phyloP scores from a whole-genome alignment of 2,329 filamentous ascomycete species.

The Immersiporthe knoxdaviesiana region DNA sequence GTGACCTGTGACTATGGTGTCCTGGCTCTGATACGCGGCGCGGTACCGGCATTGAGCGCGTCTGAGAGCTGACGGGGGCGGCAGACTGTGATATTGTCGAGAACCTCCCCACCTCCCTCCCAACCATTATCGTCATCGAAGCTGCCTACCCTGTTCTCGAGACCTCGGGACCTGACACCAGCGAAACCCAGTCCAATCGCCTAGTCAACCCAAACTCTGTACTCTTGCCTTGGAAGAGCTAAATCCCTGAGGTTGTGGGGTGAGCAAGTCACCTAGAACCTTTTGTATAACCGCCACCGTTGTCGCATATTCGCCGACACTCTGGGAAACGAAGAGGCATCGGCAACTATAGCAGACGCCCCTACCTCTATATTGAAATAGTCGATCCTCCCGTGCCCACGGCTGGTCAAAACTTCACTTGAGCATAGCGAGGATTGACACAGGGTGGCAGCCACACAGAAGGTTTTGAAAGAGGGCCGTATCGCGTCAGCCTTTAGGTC shows the following conservation, averaged over 20 bases:
- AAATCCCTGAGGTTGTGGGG: too few species aligned
- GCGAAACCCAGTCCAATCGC: too few species aligned
- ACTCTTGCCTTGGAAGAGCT: too few species aligned
- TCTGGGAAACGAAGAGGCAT: background rate
- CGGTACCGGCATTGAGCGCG: background rate
- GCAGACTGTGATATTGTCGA: background rate
- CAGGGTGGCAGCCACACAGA: too few species aligned
- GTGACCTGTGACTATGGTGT: background rate
- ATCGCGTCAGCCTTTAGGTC: background rate
- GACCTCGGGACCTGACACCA: too few species aligned
- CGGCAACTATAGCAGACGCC: too few species aligned
- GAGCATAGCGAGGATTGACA: background rate
- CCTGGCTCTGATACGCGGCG: background rate
- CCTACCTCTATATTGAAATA: background rate
- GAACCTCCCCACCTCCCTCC: conserved; percentile 6
- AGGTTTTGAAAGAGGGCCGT: background rate
- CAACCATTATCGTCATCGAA: background rate
- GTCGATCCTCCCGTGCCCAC: background rate
- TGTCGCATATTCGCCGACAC: background rate
- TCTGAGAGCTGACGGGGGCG: background rate
- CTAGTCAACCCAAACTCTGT: too few species aligned
- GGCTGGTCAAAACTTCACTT: background rate
- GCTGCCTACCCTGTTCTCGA: too few species aligned
- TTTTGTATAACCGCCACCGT: background rate
- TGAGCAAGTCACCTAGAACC: background rate